phyloP scores from a whole-genome alignment of 225 moss, liverwort and hornwort genomes.

The Straminergon stramineum region DNA sequence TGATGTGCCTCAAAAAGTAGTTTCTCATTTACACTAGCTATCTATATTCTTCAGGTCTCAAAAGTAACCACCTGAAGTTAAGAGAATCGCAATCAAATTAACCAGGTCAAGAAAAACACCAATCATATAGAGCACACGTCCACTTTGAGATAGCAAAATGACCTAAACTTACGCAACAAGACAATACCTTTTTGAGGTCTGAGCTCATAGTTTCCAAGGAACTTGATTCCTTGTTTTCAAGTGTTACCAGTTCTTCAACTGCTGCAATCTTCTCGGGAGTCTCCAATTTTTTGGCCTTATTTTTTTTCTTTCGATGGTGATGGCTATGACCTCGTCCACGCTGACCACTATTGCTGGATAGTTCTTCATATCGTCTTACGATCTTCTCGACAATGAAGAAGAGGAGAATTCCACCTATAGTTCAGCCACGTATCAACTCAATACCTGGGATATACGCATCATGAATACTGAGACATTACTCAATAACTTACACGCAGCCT shows the following conservation, averaged over 20 bases:
- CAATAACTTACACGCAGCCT: not conserved
- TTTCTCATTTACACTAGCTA: not conserved
- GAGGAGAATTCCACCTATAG: slow-evolving; percentile 62
- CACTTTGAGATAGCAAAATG: not conserved
- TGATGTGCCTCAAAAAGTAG: not conserved
- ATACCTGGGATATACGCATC: not conserved
- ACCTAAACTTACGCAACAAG: not conserved
- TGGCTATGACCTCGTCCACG: slow-evolving; percentile 37
- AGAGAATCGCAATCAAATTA: not conserved
- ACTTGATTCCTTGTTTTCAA: slow-evolving; percentile 11
- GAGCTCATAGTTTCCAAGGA: slow-evolving; percentile 19
- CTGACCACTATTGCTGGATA: slow-evolving; percentile 19
- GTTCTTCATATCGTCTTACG: slow-evolving; percentile 67
- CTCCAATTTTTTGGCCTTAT: not conserved
- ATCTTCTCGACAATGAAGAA: slow-evolving; percentile 90
- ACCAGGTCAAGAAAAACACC: not conserved
- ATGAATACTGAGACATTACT: not conserved
- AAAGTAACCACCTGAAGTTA: not conserved
- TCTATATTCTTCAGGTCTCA: not conserved
- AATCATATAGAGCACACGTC: not conserved
- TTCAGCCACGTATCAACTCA: not conserved
- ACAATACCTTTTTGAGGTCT: slow-evolving; percentile 24
- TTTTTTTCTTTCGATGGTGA: slow-evolving; percentile 24
- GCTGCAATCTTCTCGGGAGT: slow-evolving; percentile 8
- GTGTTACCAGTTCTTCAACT: slow-evolving; percentile 8